Base-by-base conservation (phyloP, 331 rosid genomes). In the Spiraea crenata region DNA sequence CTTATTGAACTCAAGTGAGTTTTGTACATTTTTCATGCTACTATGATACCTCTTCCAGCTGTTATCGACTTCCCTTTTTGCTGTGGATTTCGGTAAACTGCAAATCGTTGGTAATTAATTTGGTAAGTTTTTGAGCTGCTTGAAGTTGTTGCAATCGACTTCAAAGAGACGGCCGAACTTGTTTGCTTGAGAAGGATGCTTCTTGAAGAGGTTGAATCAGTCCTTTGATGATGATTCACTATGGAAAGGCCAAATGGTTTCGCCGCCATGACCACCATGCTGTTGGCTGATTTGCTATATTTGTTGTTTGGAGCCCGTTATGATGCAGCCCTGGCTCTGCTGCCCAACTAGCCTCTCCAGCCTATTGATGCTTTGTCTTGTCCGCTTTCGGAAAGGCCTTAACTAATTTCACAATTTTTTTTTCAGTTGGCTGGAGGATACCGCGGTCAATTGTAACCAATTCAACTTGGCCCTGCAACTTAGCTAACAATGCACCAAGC, bases 361-460 rank as follows among this genome's bases (percentile, higher is more conserved):
- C 74, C 39, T 66, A 16, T 57, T 73, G 48, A 47, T 70, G 4
- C 80, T 88, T 90, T 80, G 82, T 88, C 86, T 86, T 93, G 42
- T 83, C 93, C 15, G 83, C 86, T 80, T 88, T 96, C 58, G 90
- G 82, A 75, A 86, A 88, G 55, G 88, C 85, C 83, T 84, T 86
- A 40, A 86, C 98, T 71, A 92, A 68, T 86, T 92, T 92, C 80
- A 82, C 93, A 70, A 83, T 82, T 66, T 87, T 74, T 74, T 82
- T 81, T 78, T 90, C 89, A 70, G 92, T 90, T 70, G 98, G 96
- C 48, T 86, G 96, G 72, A 90, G 82, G 62, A 90, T 85, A 65
- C 98, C 96, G 59, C 81, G 82, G 42, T 83, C 79, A 11, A 89
- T 84, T 67, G 90, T 86, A 73, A 88, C 70, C 76, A 90, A 82